phyloP scores from a whole-genome alignment of 1,284 basidiomycete species.

The Naganishia sp. region DNA sequence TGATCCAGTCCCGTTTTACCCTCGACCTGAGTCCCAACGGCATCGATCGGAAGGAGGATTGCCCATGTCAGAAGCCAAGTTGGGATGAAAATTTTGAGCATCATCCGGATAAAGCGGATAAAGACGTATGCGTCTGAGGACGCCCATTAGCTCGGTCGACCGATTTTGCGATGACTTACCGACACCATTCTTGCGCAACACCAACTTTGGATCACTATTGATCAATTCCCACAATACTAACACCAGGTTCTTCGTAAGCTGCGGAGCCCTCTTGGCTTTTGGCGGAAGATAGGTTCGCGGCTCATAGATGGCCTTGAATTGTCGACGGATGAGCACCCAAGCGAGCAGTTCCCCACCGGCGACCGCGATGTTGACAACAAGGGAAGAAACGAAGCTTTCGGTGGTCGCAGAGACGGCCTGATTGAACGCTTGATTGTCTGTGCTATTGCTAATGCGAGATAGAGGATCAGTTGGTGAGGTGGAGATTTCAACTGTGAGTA shows the following conservation, averaged over 20 bases:
- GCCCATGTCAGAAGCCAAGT: conserved; percentile 65
- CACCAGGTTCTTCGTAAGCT: conserved; percentile 41
- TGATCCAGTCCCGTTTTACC: conserved; percentile 57
- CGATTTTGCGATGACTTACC: conserved; percentile 12
- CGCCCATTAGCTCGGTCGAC: conserved; percentile 45
- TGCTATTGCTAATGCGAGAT: conserved; percentile 2
- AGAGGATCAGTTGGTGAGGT: background rate
- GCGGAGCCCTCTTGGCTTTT: conserved; percentile 43
- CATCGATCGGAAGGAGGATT: conserved; percentile 65
- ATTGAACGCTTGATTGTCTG: conserved; percentile 45
- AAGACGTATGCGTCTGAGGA: conserved; percentile 71
- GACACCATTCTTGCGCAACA: conserved; percentile 53
- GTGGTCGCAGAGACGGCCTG: conserved; percentile 47
- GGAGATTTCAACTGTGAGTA: too few species aligned
- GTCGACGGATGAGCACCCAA: conserved; percentile 62
- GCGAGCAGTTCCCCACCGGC: conserved; percentile 63
- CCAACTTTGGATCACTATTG: conserved; percentile 56
- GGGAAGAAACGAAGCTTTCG: conserved; percentile 66
- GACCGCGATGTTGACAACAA: conserved; percentile 59
- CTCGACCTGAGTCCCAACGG: conserved; percentile 54
- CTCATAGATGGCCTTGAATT: conserved; percentile 50
- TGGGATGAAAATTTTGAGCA: conserved; percentile 66
- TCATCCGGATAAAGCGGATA: conserved; percentile 64
- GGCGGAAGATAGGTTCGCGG: conserved; percentile 66
- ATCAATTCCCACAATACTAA: conserved; percentile 52